These are phyloP conservation scores for Entophlyctis luteolus DNA, from an alignment of 192 early-diverging fungal genomes.

Conservation along the genomic window DNA sequence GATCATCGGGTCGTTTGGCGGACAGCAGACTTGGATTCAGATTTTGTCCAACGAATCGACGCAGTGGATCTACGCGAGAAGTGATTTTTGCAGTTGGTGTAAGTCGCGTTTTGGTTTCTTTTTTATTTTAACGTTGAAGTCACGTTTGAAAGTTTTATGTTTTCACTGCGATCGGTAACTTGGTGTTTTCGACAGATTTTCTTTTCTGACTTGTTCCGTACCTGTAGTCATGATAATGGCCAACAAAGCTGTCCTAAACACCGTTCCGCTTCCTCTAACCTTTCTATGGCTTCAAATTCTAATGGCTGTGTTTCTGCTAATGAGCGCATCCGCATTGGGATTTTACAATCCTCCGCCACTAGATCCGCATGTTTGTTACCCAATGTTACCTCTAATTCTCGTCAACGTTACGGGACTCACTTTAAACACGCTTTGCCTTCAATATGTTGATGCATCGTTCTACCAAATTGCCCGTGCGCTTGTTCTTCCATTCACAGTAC, in stretches of 20 bases:
- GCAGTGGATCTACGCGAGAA: not conserved
- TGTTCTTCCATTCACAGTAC: constrained; percentile 56
- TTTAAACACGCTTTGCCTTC: constrained; percentile 55
- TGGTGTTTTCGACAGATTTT: not conserved
- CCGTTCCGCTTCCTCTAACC: constrained; percentile 43
- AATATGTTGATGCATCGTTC: constrained; percentile 57
- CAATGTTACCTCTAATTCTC: constrained; percentile 39
- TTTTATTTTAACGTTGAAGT: no score
- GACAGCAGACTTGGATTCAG: not conserved
- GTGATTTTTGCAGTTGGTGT: constrained; percentile 1
- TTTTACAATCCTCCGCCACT: constrained; percentile 40
- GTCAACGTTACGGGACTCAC: constrained; percentile 57
- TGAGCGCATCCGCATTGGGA: constrained; percentile 19
- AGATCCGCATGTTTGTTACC: constrained; percentile 16
- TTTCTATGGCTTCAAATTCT: constrained; percentile 55
- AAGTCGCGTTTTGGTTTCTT: not conserved
- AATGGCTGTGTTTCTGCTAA: constrained; percentile 49
- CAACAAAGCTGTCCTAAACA: constrained; percentile 48
- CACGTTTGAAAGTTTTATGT: no score
- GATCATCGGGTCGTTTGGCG: no score
- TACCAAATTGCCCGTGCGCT: constrained; percentile 60
- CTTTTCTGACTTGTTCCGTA: not conserved
- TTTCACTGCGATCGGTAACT: no score
- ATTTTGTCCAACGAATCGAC: not conserved
- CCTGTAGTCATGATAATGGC: constrained; percentile 31